Evolutionary conservation across 805 yeast genomes (phyloP), one percentile per base, ranked within the genome.

Genomic region (Pichia scutulata): DNA sequence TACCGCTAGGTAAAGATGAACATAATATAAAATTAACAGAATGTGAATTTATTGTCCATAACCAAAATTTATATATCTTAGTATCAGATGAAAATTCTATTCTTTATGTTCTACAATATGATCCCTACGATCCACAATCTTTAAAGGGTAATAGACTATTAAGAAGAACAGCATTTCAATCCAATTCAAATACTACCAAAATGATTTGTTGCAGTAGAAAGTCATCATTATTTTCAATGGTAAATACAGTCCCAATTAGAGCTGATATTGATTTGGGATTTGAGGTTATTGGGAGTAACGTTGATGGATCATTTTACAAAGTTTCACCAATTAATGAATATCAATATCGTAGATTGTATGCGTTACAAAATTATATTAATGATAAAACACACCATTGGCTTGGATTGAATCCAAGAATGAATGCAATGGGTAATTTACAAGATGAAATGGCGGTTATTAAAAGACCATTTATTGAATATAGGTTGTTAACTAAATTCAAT

Each of bases 91-190:
- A 78, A 45, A 74, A 80, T 44, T 77, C 80, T 23, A 73, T 78
- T 9, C 61, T 93, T 23, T 95, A 87, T 62, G 60, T 92, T 10
- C 66, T 89, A 40, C 87, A 86, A 60, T 93, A 87, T 63, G 95
- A 93, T 55, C 98, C 98, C 0, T 97, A 90, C 54, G 96, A 89
- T 60, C 86, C 93, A 0, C 75, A 76, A 22, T 88, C 97, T 1
- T 68, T 81, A 41, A 81, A 88, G 49, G 98, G 98, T 7, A 87
- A 84, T 56, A 71, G 81, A 53, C 72, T 93, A 47, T 67, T 92
- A 16, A 79, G 82, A 49, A 80, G 81, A 55, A 76, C 90, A 0
- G 80, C 86, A 16, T 84, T 90, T 62, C 81, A 82, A 58, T 68
- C 82, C 22, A 89, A 90, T 57, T 74, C 82, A 16, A 61, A 72